Percentiles rank a stretch among this genome's conserved stretches.
Evolutionary conservation across 805 yeast species (phyloP).

Genomic region (Myxozyma nipponensis): DNA sequence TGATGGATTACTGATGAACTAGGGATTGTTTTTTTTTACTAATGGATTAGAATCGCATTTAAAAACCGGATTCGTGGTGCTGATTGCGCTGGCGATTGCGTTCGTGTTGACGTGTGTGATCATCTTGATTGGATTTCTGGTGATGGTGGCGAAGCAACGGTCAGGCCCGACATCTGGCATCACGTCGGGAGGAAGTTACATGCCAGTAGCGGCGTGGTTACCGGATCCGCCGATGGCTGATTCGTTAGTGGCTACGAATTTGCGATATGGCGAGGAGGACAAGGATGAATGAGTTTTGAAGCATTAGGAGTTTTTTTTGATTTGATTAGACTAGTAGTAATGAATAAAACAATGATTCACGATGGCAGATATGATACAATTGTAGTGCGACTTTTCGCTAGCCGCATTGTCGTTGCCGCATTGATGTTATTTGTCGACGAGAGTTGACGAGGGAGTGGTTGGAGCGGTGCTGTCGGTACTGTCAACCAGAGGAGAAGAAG

Average conservation of each 20-base stretch:
- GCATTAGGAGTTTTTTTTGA: neutral
- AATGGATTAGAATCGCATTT: conserved; percentile 28
- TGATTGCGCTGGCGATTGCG: conserved; percentile 65
- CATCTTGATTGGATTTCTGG: conserved; percentile 43
- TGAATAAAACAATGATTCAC: neutral
- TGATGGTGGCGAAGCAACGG: conserved; percentile 30
- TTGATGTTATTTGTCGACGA: neutral
- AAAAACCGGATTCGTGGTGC: conserved; percentile 60
- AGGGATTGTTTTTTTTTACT: neutral
- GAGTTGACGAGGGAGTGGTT: neutral
- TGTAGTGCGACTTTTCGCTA: no score
- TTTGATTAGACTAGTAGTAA: neutral
- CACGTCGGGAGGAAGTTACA: conserved; percentile 40
- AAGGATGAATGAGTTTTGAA: no score
- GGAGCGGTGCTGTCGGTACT: neutral
- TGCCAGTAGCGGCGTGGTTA: conserved; percentile 10
- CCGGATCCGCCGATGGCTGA: conserved; percentile 12
- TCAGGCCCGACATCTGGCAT: conserved; percentile 34
- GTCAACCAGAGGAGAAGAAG: neutral
- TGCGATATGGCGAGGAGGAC: neutral
- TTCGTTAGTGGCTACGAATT: neutral
- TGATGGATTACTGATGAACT: neutral
- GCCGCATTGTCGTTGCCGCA: neutral
- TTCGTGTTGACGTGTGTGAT: conserved; percentile 48
- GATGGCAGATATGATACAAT: neutral